These are phyloP conservation scores for Talaromyces sp. DNA, from an alignment of 2,329 filamentous ascomycete species.

Conservation along the genomic window DNA sequence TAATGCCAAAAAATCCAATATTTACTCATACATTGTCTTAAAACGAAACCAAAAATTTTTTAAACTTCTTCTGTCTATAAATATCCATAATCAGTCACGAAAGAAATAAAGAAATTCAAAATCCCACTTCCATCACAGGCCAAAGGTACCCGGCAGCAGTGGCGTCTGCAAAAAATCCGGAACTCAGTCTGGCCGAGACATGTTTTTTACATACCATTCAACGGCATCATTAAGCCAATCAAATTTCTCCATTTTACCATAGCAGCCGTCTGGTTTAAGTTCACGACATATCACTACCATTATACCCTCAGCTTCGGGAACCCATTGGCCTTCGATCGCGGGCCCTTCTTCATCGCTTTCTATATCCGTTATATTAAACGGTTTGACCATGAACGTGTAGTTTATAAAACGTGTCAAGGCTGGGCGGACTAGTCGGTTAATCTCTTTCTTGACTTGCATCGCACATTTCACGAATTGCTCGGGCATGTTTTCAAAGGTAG, in stretches of 20 bases:
- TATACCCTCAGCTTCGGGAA: not conserved
- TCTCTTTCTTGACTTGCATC: not conserved
- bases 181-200: not conserved
- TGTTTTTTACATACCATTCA: not conserved
- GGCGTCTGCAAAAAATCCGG: not conserved
- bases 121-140: not conserved
- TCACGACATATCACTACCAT: not conserved
- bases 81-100: no score
- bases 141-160: not conserved
- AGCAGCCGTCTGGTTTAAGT: not conserved
- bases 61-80: no score
- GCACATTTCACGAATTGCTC: not conserved
- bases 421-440: not conserved
- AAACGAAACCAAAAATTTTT: not conserved
- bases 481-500: not conserved
- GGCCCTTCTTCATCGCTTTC: not conserved
- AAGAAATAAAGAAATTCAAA: not conserved
- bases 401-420: not conserved
- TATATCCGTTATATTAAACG: not conserved
- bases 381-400: not conserved
- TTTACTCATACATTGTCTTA: not conserved
- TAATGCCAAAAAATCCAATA: not conserved
- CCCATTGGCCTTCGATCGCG: not conserved
- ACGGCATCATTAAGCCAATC: not conserved
- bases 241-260: not conserved